A percentile compares a stretch with the other conserved stretches of the same genome.
Conservation (phyloP, 179 eudicot genomes). For the Heliamphora pulchella region DNA sequence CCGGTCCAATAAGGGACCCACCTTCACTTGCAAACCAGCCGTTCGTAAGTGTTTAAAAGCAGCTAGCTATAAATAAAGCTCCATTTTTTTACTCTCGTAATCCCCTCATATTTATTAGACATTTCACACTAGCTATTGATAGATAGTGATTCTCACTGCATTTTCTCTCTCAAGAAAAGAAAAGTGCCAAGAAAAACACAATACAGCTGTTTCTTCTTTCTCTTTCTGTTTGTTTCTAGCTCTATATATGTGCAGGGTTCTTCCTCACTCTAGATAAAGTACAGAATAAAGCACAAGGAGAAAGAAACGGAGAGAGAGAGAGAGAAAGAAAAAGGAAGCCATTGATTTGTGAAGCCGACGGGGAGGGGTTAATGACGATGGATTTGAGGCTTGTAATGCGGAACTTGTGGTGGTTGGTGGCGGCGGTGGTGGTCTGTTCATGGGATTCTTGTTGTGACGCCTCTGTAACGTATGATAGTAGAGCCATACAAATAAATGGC, state of each 20-base stretch:
- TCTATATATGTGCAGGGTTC: constrained; percentile 12
- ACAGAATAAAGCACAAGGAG: constrained; percentile 40
- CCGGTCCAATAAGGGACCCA: not conserved
- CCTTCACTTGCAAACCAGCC: constrained; percentile 16
- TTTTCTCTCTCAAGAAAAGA: constrained; percentile 8
- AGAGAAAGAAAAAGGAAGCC: constrained; percentile 20
- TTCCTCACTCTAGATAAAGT: constrained; percentile 30
- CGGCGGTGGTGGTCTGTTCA: constrained; percentile 30
- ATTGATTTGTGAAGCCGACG: constrained; percentile 24
- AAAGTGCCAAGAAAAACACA: constrained; percentile 12
- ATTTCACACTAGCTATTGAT: too few species aligned
- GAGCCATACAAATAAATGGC: constrained; percentile 60
- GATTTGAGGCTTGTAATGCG: constrained; percentile 30
- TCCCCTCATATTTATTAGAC: not conserved
- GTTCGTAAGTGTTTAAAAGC: constrained; percentile 5
- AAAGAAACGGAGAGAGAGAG: constrained; percentile 2
- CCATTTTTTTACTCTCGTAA: not conserved
- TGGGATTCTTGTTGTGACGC: constrained; percentile 43
- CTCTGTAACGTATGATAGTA: constrained; percentile 58
- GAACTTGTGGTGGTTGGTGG: constrained; percentile 23
- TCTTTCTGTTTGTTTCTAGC: not conserved
- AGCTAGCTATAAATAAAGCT: constrained; percentile 13
- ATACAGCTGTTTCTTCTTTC: constrained; percentile 46
- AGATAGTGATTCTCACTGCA: not conserved
- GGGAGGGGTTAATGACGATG: constrained; percentile 18